These are phyloP conservation scores for Plenodomus lindquistii DNA, from an alignment of 2,329 filamentous ascomycete genomes.

Conservation along the genomic window DNA sequence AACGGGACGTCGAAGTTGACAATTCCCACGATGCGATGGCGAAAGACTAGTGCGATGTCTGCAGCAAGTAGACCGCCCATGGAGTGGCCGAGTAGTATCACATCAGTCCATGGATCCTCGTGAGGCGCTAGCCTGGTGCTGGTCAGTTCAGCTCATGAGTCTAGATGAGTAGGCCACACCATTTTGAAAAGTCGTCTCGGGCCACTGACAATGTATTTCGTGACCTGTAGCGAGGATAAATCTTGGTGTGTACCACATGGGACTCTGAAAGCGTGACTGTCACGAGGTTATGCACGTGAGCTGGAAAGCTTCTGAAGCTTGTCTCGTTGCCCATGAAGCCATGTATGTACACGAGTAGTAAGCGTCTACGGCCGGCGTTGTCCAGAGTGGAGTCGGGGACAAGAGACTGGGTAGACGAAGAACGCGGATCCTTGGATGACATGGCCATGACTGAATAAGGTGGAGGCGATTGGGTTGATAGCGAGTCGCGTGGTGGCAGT, in stretches of 20 bases:
- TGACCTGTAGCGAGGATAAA: slow-evolving; percentile 80
- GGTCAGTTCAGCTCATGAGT: slow-evolving; percentile 4
- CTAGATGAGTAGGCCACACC: slow-evolving; percentile 49
- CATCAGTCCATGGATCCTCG: slow-evolving; percentile 72
- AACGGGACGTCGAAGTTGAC: slow-evolving; percentile 86
- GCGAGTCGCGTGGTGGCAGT: slow-evolving; percentile 34
- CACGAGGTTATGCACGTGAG: slow-evolving; percentile 79
- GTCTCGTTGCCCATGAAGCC: slow-evolving; percentile 89
- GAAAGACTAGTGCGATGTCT: slow-evolving; percentile 74
- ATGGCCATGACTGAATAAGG: slow-evolving; percentile 30
- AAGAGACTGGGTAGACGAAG: slow-evolving; percentile 52
- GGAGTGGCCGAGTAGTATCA: slow-evolving; percentile 83
- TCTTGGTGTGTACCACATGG: slow-evolving; percentile 83
- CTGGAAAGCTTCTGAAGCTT: slow-evolving; percentile 85
- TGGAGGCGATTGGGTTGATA: slow-evolving; percentile 14
- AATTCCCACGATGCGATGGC: slow-evolving; percentile 77
- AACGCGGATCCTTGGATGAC: slow-evolving; percentile 48
- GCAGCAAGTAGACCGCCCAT: slow-evolving; percentile 86
- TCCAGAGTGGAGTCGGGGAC: slow-evolving; percentile 40
- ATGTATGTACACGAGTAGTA: slow-evolving; percentile 84
- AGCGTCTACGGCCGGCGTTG: slow-evolving; percentile 50
- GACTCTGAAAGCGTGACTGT: slow-evolving; percentile 68
- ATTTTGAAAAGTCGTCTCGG: slow-evolving; percentile 79
- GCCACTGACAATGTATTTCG: slow-evolving; percentile 73
- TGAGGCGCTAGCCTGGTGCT: slow-evolving; percentile 71